Percentiles rank a stretch among this genome's conserved stretches.
phyloP scores from a whole-genome alignment of 345 rosid species.

The Citropsis articulata region DNA sequence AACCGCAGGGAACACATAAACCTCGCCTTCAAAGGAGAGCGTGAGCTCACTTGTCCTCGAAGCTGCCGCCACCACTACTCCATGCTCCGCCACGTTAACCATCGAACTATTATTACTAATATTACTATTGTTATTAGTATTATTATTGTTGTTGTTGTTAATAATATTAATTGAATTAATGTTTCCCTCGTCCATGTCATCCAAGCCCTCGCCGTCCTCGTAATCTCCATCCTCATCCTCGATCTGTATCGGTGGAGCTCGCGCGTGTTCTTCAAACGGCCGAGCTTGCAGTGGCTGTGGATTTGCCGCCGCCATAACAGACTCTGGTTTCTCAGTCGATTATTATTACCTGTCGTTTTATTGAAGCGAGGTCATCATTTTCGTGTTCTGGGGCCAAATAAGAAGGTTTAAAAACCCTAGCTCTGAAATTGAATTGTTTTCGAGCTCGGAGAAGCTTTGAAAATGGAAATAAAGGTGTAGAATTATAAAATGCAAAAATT shows the following conservation, averaged over 20 bases:
- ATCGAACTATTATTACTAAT: slow-evolving; percentile 1
- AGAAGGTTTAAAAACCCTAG: slow-evolving; percentile 24
- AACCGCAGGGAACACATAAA: slow-evolving; percentile 67
- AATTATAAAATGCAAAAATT: not conserved
- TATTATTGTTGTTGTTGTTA: not conserved
- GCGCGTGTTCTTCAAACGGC: slow-evolving; percentile 39
- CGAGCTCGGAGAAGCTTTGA: slow-evolving; percentile 22
- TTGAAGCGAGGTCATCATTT: slow-evolving; percentile 17
- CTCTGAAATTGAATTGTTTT: slow-evolving; percentile 6
- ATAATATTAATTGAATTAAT: slow-evolving; percentile 36
- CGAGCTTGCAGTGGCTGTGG: slow-evolving; percentile 51
- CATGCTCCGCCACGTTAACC: slow-evolving; percentile 35
- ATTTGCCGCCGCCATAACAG: slow-evolving; percentile 49
- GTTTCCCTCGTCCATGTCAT: slow-evolving; percentile 39
- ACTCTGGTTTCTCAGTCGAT: slow-evolving; percentile 7
- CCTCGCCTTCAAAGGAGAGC: slow-evolving; percentile 75
- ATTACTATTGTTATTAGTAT: not conserved
- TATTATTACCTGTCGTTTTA: slow-evolving; percentile 28
- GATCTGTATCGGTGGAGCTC: slow-evolving; percentile 29
- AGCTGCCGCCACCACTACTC: slow-evolving; percentile 30
- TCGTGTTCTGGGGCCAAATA: not conserved
- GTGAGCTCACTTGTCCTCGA: slow-evolving; percentile 68
- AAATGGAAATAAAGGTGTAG: slow-evolving; percentile 6
- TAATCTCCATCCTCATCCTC: slow-evolving; percentile 44
- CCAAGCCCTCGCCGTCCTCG: slow-evolving; percentile 45